phyloP scores from a whole-genome alignment of 306 rosid genomes.

The barrel medic (Medicago truncatula) region DNA sequence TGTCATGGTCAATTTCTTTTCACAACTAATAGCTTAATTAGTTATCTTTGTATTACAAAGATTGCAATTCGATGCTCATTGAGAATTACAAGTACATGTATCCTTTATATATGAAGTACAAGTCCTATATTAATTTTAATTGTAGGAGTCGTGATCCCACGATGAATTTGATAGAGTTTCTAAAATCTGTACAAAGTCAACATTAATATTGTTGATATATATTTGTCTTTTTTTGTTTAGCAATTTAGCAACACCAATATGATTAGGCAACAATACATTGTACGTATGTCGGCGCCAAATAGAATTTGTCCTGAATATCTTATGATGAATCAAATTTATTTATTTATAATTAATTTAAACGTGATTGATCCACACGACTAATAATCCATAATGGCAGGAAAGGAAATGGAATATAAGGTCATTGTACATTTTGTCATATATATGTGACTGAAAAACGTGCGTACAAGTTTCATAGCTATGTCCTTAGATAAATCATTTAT shows the following conservation, averaged over 20 bases:
- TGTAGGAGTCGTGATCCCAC: slow-evolving; percentile 65
- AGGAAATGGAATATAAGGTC: neutral
- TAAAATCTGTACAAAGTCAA: slow-evolving; percentile 37
- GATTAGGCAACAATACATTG: slow-evolving; percentile 8
- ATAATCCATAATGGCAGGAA: slow-evolving; percentile 1
- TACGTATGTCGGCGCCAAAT: slow-evolving; percentile 7
- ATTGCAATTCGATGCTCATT: slow-evolving; percentile 39
- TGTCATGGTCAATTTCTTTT: slow-evolving; percentile 53
- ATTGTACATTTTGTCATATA: slow-evolving; percentile 1
- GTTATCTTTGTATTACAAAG: slow-evolving; percentile 4
- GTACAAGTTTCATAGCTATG: slow-evolving; percentile 35
- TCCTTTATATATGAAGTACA: slow-evolving; percentile 48
- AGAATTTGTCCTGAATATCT: slow-evolving; percentile 1
- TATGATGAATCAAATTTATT: neutral
- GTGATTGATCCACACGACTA: slow-evolving; percentile 21
- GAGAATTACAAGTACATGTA: slow-evolving; percentile 38
- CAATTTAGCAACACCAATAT: neutral
- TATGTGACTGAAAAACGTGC: slow-evolving; percentile 47
- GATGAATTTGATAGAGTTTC: slow-evolving; percentile 41
- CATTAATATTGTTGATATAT: slow-evolving; percentile 24
- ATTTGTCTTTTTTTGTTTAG: neutral
- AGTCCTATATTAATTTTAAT: neutral
- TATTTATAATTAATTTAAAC: neutral
- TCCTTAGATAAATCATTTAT: slow-evolving; percentile 24
- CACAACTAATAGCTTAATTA: slow-evolving; percentile 7